Base-by-base conservation (phyloP, 2,329 filamentous ascomycete species). In the Trichoderma harzianum region DNA sequence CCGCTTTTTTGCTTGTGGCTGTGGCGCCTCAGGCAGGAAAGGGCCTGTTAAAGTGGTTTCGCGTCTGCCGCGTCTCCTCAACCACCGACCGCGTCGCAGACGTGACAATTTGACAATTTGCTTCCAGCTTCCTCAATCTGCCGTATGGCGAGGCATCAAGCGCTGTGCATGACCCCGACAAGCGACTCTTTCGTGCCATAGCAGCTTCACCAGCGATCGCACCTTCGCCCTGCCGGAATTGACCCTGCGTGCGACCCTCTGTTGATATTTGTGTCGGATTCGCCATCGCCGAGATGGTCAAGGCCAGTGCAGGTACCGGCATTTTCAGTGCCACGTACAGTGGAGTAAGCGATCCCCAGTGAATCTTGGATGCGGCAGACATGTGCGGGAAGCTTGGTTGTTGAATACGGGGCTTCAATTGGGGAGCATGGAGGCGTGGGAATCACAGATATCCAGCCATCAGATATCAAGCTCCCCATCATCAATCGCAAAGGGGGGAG, bases 271-370 rank as follows among this genome's bases (percentile, higher is more conserved):
- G 39, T 18, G 39, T 12, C 60, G 51, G 51, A 34, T 8, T 34
- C 51, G 7, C 68, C 34, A 74, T 74, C 76, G 75, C 75, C 77
- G 78, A 77, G 62, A 88, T 88, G 86, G 84, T 83, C 74, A 87
- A 87, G 78, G 82, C 78, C 76, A 78, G 75, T 74, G 77, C 78
- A 58, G 80, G 80, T 51, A 82, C 84, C 30, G 87, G 88, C 78
- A 86, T 92, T 73, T 92, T 91, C 82, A 90, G 88, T 81, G 90
- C 89, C 74, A 91, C 90, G 24, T 92, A 91, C 79, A 91, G 89
- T 81, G 89, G 90, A 80, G 90, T 91, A 83, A 82, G 88, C 47
- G 14, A 43, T 30, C 32, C 57, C 61, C 55, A 5, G 66, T n/a
- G 16, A 26, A 32, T 62, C 65, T 53, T 67, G 39, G 36, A 53